Conservation (phyloP, 768 basidiomycete species). For the Vararia minispora region DNA sequence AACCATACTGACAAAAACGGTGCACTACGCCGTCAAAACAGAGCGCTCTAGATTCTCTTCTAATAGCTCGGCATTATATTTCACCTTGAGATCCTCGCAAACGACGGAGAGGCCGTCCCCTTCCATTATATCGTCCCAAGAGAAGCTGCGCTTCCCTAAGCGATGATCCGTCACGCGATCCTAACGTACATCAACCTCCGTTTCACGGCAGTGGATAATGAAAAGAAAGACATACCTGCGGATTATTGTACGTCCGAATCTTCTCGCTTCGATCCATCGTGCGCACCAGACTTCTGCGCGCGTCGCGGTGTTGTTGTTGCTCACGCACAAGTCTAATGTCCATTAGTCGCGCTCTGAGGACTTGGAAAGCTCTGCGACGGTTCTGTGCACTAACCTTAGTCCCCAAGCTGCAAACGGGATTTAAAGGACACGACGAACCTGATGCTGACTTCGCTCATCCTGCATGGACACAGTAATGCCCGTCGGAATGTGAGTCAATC, state of each 20-base stretch:
- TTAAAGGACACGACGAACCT: slow-evolving; percentile 34
- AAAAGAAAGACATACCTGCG: slow-evolving; percentile 43
- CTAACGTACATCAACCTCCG: neutral
- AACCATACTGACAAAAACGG: no score
- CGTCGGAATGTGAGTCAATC: slow-evolving; percentile 85
- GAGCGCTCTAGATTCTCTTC: slow-evolving; percentile 3
- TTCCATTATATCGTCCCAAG: slow-evolving; percentile 13
- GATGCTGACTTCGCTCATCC: slow-evolving; percentile 93
- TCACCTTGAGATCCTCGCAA: slow-evolving; percentile 8
- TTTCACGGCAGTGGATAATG: neutral
- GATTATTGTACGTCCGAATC: slow-evolving; percentile 91
- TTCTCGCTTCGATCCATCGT: slow-evolving; percentile 88
- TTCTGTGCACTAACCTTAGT: slow-evolving; percentile 40
- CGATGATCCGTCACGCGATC: slow-evolving; percentile 14
- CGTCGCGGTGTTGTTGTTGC: slow-evolving; percentile 55
- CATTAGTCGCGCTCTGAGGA: slow-evolving; percentile 78
- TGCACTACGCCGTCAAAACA: no score
- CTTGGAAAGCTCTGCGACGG: slow-evolving; percentile 83
- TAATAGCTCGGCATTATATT: slow-evolving; percentile 3
- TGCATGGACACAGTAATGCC: slow-evolving; percentile 97
- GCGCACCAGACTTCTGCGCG: slow-evolving; percentile 62
- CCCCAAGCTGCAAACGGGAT: neutral
- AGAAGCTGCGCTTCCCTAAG: slow-evolving; percentile 12
- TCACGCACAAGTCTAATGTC: slow-evolving; percentile 67
- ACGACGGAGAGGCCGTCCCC: slow-evolving; percentile 7